Evolutionary conservation across 2,329 filamentous ascomycete species (phyloP).

Genomic region (Alternaria atra): DNA sequence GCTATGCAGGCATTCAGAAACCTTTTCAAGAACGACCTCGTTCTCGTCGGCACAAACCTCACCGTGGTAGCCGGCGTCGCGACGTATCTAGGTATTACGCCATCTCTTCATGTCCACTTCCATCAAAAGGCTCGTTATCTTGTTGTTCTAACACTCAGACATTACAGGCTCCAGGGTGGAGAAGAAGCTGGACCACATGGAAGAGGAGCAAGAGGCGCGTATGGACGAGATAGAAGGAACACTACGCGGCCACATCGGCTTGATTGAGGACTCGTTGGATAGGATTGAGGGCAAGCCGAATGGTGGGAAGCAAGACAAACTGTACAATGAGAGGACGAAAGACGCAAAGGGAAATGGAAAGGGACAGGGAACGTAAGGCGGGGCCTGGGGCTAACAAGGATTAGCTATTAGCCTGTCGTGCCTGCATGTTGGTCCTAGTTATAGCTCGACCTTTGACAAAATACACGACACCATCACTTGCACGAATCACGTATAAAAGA

Average conservation of each 20-base stretch:
- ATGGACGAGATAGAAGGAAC: conserved; percentile 60
- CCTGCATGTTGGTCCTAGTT: background rate
- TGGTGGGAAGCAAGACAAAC: conserved; percentile 47
- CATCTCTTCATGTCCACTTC: too few species aligned
- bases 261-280: conserved; percentile 58
- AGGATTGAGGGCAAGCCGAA: conserved; percentile 53
- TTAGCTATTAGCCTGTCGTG: conserved; percentile 12
- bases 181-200: conserved; percentile 48
- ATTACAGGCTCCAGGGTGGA: conserved; percentile 15
- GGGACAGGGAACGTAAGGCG: background rate
- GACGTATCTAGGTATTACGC: conserved; percentile 12
- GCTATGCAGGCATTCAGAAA: conserved; percentile 15
- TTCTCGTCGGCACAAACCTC: conserved; percentile 17
- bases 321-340: conserved; percentile 31
- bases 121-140: background rate
- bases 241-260: conserved; percentile 56
- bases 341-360: conserved; percentile 14
- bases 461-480: background rate
- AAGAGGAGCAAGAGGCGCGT: conserved; percentile 58
- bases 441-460: background rate
- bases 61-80: conserved; percentile 17
- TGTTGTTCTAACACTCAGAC: background rate
- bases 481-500: background rate
- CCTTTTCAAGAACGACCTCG: conserved; percentile 20
- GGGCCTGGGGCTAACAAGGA: conserved; percentile 22